These are phyloP conservation scores for Kodamaea fungicola DNA, from an alignment of 1,139 yeast genomes.

Conservation along the genomic window DNA sequence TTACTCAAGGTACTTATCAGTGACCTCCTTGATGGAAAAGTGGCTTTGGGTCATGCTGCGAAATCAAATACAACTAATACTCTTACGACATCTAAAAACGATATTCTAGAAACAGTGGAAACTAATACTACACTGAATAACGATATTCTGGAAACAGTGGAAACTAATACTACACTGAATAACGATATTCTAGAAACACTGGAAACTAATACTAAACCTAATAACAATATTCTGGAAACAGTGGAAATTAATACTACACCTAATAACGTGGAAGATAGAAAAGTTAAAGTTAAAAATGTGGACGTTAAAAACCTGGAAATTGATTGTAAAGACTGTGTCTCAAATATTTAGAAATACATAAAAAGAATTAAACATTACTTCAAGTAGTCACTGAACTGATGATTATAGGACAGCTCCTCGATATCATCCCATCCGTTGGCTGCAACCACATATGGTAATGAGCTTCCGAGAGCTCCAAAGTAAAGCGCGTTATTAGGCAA, in stretches of 20 bases:
- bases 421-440: conserved; percentile 40
- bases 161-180: too few species aligned
- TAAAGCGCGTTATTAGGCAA: conserved; percentile 37
- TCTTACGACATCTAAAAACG: neutral
- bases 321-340: neutral
- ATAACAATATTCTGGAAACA: too few species aligned
- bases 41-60: conserved; percentile 36
- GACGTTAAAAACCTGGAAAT: neutral
- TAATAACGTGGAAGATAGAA: too few species aligned
- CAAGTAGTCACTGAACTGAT: conserved; percentile 15
- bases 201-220: too few species aligned
- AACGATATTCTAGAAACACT: too few species aligned
- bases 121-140: too few species aligned
- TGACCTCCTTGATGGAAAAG: conserved; percentile 21
- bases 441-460: conserved; percentile 40
- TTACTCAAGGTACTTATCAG: conserved; percentile 36
- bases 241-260: too few species aligned
- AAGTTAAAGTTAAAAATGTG: too few species aligned
- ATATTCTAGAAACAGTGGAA: too few species aligned
- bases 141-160: too few species aligned
- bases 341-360: neutral
- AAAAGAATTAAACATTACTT: conserved; percentile 6
- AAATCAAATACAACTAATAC: conserved; percentile 5
- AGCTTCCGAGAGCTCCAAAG: conserved; percentile 40
- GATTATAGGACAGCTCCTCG: conserved; percentile 15